These are phyloP conservation scores for Saccharum officinarum DNA, from an alignment of 176 grass and related monocot genomes.

Conservation along the genomic window DNA sequence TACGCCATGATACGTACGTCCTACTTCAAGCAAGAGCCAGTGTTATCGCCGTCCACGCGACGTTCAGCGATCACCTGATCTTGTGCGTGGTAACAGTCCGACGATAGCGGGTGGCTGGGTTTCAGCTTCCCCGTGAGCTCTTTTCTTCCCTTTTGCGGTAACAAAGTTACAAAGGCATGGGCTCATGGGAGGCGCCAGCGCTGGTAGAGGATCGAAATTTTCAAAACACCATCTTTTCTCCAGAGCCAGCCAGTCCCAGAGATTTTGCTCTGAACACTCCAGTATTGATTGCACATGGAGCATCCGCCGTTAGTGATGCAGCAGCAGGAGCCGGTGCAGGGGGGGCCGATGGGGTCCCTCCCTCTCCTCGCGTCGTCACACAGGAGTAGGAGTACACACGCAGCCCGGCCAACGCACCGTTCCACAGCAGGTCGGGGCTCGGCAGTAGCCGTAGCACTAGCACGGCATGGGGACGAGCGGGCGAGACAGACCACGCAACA, in stretches of 20 bases:
- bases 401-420: background rate
- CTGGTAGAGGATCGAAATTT: background rate
- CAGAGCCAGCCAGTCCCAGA: background rate
- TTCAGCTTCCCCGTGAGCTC: background rate
- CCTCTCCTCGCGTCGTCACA: background rate
- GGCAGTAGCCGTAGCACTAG: background rate
- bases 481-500: background rate
- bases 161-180: background rate
- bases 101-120: background rate
- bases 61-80: background rate
- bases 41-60: background rate
- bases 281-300: constrained; percentile 56
- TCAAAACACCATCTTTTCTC: constrained; percentile 6
- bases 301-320: constrained; percentile 24
- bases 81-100: background rate
- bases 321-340: constrained; percentile 11
- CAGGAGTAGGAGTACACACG: too few relatives aligned
- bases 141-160: background rate
- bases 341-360: background rate
- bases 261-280: background rate
- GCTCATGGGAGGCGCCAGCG: background rate
- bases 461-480: too few relatives aligned
- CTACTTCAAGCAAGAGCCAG: background rate
- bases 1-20: background rate
- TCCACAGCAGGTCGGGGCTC: background rate